phyloP scores from a whole-genome alignment of 2,329 filamentous ascomycete species.

The Rosellinia necatrix region DNA sequence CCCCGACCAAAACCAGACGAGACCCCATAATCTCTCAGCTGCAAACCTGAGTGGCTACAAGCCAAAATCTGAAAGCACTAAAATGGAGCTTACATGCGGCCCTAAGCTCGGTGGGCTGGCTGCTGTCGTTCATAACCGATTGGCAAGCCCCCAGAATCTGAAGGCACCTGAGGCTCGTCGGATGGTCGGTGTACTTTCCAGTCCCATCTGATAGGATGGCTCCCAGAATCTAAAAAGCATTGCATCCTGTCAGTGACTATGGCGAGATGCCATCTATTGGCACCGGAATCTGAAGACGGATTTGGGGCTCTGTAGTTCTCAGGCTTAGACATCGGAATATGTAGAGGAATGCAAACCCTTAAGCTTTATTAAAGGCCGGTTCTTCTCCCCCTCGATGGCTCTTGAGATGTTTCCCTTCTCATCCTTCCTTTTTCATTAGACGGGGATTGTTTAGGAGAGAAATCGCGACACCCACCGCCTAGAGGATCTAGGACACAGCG shows the following conservation, averaged over 20 bases:
- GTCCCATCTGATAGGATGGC: slow-evolving; percentile 5
- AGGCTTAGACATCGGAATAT: neutral
- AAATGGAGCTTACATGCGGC: neutral
- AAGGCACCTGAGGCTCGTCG: neutral
- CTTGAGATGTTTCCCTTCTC: neutral
- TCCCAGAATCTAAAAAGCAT: slow-evolving; percentile 15
- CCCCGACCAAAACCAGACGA: too few species aligned
- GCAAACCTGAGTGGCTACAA: slow-evolving; percentile 5
- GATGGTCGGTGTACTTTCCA: slow-evolving; percentile 3
- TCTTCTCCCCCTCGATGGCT: neutral
- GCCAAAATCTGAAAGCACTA: slow-evolving; percentile 5
- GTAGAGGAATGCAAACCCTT: neutral
- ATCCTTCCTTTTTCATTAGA: slow-evolving; percentile 5
- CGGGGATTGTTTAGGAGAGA: too few species aligned
- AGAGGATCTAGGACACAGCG: slow-evolving; percentile 3
- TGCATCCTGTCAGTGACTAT: neutral
- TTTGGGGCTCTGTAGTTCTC: too few species aligned
- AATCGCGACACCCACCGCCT: neutral
- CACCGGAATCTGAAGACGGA: neutral
- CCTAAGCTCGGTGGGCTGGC: neutral
- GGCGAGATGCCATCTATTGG: neutral
- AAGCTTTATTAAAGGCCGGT: neutral
- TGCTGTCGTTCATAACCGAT: slow-evolving; percentile 4
- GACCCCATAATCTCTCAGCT: too few species aligned
- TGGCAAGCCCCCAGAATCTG: slow-evolving; percentile 12